Conservation (phyloP, 768 basidiomycete species). For the Psilocybe cyanescens region DNA sequence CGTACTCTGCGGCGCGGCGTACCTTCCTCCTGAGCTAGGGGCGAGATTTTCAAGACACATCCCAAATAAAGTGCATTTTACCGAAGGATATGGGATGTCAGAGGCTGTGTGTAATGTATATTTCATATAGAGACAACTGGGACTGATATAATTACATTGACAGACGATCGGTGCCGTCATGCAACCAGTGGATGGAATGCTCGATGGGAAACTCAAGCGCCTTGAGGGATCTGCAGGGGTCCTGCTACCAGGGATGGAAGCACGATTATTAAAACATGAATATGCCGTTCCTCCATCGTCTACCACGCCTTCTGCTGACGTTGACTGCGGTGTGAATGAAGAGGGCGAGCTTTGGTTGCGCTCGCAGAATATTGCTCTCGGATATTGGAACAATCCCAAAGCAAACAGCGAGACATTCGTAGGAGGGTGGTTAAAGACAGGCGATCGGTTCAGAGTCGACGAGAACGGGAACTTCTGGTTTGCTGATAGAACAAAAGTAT, state of each 20-base stretch:
- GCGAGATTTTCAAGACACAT: conserved; percentile 41
- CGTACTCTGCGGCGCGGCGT: conserved; percentile 63
- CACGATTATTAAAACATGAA: conserved; percentile 51
- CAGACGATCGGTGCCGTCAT: conserved; percentile 61
- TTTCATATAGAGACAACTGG: neutral
- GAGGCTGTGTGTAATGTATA: conserved; percentile 55
- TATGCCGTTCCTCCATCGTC: conserved; percentile 42
- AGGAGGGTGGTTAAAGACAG: conserved; percentile 78
- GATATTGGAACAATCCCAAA: conserved; percentile 75
- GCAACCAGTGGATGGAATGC: conserved; percentile 47
- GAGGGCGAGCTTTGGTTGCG: conserved; percentile 68
- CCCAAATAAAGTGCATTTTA: conserved; percentile 33
- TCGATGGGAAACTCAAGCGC: conserved; percentile 44
- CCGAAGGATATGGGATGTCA: conserved; percentile 74
- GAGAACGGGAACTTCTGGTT: conserved; percentile 69
- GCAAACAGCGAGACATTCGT: conserved; percentile 71
- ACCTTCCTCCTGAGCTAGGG: conserved; percentile 63
- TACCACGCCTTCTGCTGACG: conserved; percentile 33
- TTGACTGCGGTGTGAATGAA: conserved; percentile 48
- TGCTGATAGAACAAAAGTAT: conserved; percentile 74
- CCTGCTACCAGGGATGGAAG: conserved; percentile 67
- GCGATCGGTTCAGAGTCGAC: conserved; percentile 70
- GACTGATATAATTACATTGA: neutral
- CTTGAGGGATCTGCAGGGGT: conserved; percentile 56
- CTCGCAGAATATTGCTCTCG: conserved; percentile 60